phyloP scores from a whole-genome alignment of 768 basidiomycete genomes.

The Porphyrellus cyaneotinctus region DNA sequence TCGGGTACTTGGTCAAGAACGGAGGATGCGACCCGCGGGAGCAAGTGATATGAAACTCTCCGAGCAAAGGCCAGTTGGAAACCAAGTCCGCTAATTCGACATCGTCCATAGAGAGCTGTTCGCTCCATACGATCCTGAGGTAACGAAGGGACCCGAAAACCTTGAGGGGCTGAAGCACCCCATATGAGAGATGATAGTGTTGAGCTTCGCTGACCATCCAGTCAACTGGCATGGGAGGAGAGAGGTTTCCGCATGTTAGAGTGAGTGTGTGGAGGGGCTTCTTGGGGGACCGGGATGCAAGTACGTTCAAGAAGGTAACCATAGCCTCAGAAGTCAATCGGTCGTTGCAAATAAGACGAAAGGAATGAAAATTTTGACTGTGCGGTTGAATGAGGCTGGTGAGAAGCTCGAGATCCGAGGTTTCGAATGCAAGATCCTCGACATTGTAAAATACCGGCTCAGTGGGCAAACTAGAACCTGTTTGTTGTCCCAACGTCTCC shows the following conservation, averaged over 20 bases:
- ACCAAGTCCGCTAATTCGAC: conserved; percentile 5
- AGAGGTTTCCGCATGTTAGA: not conserved
- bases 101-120: conserved; percentile 12
- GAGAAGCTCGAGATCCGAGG: conserved; percentile 5
- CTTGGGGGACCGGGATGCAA: not conserved
- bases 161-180: conserved; percentile 3
- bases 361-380: conserved; percentile 4
- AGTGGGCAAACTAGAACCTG: not conserved
- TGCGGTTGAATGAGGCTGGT: conserved; percentile 6
- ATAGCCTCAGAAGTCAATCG: not conserved
- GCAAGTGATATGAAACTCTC: conserved; percentile 2
- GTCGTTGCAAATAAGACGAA: not conserved
- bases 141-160: not conserved
- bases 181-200: conserved; percentile 7
- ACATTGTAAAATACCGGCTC: not conserved
- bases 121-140: conserved; percentile 8
- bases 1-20: conserved; percentile 3
- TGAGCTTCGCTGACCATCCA: conserved; percentile 2
- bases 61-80: conserved; percentile 5
- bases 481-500: not conserved
- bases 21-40: conserved; percentile 6
- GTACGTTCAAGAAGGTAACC: not conserved
- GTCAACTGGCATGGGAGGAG: not conserved
- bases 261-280: not conserved
- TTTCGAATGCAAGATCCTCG: not conserved